Conservation (phyloP, 371 early-diverging fungal genomes). For the Paraphysoderma sedebokerense region DNA sequence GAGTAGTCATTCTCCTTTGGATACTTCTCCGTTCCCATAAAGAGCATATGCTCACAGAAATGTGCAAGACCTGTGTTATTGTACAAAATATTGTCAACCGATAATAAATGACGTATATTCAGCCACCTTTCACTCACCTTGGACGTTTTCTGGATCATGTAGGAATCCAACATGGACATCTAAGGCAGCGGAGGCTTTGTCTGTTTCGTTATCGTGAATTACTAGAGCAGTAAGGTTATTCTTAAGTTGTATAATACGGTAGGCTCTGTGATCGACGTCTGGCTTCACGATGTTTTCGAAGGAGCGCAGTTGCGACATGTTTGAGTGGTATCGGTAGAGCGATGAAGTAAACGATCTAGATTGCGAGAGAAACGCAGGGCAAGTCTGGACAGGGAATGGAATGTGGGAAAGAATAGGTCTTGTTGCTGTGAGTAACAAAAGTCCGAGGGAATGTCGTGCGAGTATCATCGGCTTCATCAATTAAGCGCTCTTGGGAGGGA, state of each 20-base stretch:
- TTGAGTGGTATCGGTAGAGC: too few species aligned
- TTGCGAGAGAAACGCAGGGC: too few species aligned
- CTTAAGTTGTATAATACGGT: slow-evolving; percentile 58
- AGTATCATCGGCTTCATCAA: too few species aligned
- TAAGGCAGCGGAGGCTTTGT: slow-evolving; percentile 78
- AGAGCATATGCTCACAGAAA: slow-evolving; percentile 95
- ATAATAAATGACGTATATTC: background rate
- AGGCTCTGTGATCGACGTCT: slow-evolving; percentile 58
- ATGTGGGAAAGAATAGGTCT: too few species aligned
- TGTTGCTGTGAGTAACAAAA: too few species aligned
- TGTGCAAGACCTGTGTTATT: slow-evolving; percentile 88
- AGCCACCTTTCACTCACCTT: background rate
- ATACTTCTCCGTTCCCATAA: slow-evolving; percentile 75
- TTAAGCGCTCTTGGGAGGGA: too few species aligned
- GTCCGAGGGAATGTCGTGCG: too few species aligned
- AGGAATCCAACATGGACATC: slow-evolving; percentile 84
- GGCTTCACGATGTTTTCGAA: background rate
- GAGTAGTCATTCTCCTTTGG: slow-evolving; percentile 90
- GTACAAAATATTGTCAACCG: slow-evolving; percentile 2
- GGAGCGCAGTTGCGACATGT: too few species aligned
- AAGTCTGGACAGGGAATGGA: too few species aligned
- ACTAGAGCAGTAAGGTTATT: slow-evolving; percentile 67
- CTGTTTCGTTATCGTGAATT: slow-evolving; percentile 60
- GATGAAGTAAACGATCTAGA: too few species aligned
- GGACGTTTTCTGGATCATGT: slow-evolving; percentile 24